phyloP scores from a whole-genome alignment of 805 yeast species.

The Kodamaea fukazawae region DNA sequence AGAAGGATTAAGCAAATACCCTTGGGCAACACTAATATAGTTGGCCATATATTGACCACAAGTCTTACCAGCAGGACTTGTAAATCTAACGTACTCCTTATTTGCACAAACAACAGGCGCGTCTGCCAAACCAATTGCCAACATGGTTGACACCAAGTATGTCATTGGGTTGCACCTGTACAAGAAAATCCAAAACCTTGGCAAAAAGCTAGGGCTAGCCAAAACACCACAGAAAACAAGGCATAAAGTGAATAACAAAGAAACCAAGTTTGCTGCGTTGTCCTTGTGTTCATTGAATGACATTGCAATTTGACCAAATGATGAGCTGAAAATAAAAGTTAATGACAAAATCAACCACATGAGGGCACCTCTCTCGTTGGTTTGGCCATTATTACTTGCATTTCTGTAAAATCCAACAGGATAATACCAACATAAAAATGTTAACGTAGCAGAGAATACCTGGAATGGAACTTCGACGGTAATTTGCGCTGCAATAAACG shows the following conservation, averaged over 20 bases:
- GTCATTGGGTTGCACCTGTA: slow-evolving; percentile 29
- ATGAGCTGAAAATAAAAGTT: slow-evolving; percentile 19
- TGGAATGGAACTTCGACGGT: slow-evolving; percentile 68
- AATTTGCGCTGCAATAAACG: slow-evolving; percentile 62
- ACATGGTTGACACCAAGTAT: slow-evolving; percentile 17
- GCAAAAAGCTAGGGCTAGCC: slow-evolving; percentile 16
- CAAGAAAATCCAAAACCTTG: slow-evolving; percentile 30
- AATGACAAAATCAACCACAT: slow-evolving; percentile 30
- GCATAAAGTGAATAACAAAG: slow-evolving; percentile 24
- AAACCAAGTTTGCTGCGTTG: slow-evolving; percentile 25
- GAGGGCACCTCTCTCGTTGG: slow-evolving; percentile 33
- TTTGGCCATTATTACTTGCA: slow-evolving; percentile 17
- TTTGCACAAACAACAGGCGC: slow-evolving; percentile 16
- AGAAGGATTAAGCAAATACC: slow-evolving; percentile 41
- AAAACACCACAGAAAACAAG: slow-evolving; percentile 30
- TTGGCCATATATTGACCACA: slow-evolving; percentile 22
- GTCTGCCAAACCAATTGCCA: slow-evolving; percentile 18
- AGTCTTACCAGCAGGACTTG: slow-evolving; percentile 19
- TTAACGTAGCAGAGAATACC: slow-evolving; percentile 43
- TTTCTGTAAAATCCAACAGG: slow-evolving; percentile 25
- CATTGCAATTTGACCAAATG: slow-evolving; percentile 23
- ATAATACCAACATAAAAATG: slow-evolving; percentile 19
- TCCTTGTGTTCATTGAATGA: slow-evolving; percentile 23
- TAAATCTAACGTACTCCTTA: slow-evolving; percentile 17
- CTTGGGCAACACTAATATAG: slow-evolving; percentile 20